Evolutionary conservation across 768 basidiomycete species (phyloP), one percentile per base, ranked within the genome.

Genomic region (Tubosaeta sp.): DNA sequence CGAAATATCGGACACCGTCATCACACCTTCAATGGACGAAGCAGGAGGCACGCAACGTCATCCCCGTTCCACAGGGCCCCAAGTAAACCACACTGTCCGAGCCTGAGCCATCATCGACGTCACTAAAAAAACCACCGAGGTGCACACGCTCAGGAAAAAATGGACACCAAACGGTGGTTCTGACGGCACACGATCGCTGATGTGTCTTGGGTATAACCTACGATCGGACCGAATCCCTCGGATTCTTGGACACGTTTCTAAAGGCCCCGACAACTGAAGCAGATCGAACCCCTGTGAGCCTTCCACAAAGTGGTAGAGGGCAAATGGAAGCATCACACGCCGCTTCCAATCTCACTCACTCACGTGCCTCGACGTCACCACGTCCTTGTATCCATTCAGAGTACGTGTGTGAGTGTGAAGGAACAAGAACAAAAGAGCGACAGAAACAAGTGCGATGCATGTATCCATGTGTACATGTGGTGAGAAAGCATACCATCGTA

Each of bases 401-500:
- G 33, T 34, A 34, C 34, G n/a, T 8, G 34, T 35, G 33, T 14
- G 33, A 34, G 33, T 14, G 33, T 34, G 33, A 34, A 35, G 34
- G 22, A 27, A 43, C 26, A 9, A 43, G 41, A 43, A 14, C 41
- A 26, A 14, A 6, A 41, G 6, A 25, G 25, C 22, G 22, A 38
- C 25, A 16, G 41, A 14, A 29, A 29, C 26, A 26, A 31, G 27
- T 10, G n/a, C 22, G 41, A 44, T 32, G 12, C 43, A 44, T 43
- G 42, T 43, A 43, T 26, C 42, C 43, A 43, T 31, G 27, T 43
- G 43, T 43, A 43, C 43, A 43, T 43, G 27, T 29, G n/a, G 22
- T 16, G 16, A 27, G 29, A 50, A n/a, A 34, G 38, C 39, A 48
- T 14, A 7, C 1, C 35, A 51, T 51, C 61, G 57, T 37, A 53